Conservation (phyloP, 176 grass and related monocot genomes). For the Aegilops bicornis region DNA sequence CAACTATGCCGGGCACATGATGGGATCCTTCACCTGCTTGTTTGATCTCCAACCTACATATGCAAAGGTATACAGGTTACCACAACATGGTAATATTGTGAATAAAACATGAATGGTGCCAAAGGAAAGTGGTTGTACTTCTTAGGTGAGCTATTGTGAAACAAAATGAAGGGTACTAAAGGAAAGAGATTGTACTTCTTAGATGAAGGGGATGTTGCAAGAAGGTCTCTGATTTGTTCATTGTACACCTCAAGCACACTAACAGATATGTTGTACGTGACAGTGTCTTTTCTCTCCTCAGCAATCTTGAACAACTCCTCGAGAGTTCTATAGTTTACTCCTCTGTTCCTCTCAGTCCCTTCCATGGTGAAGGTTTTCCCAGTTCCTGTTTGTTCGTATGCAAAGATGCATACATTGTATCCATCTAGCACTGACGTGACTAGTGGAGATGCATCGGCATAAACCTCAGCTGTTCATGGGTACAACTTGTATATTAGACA, state of each 20-base stretch:
- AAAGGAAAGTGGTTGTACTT: constrained; percentile 37
- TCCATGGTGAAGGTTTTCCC: constrained; percentile 99
- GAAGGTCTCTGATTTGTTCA: constrained; percentile 88
- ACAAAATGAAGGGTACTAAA: not conserved
- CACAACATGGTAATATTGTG: not conserved
- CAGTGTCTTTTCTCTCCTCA: constrained; percentile 85
- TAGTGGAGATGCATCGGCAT: constrained; percentile 85
- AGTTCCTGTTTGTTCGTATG: constrained; percentile 95
- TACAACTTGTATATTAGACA: constrained; percentile 40
- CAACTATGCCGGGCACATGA: constrained; percentile 87
- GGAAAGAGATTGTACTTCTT: constrained; percentile 60
- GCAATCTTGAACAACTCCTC: constrained; percentile 88
- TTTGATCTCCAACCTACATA: constrained; percentile 83
- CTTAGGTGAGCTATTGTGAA: constrained; percentile 38
- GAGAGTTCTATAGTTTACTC: constrained; percentile 95
- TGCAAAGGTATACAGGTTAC: not conserved
- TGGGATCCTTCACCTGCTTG: constrained; percentile 76
- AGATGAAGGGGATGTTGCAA: constrained; percentile 61
- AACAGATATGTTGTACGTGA: constrained; percentile 72
- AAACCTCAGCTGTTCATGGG: constrained; percentile 77
- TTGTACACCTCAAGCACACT: constrained; percentile 97
- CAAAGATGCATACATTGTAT: constrained; percentile 99
- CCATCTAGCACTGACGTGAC: constrained; percentile 95
- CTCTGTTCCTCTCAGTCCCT: constrained; percentile 75
- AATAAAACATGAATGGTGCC: not conserved